Evolutionary conservation across 305 asterid species (phyloP).

Genomic region (Plantago coronopus): DNA sequence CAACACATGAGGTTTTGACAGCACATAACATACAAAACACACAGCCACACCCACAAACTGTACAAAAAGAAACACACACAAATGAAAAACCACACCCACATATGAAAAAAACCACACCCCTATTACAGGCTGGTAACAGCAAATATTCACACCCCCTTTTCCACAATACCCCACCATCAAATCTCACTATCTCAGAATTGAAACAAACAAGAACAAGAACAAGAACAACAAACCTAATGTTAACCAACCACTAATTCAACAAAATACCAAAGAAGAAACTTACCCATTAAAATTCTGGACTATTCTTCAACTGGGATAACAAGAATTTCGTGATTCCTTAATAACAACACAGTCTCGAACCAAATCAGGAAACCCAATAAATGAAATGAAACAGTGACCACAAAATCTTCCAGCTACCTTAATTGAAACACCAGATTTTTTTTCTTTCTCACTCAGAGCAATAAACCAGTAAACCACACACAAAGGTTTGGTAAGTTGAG

Average conservation of each 20-base stretch:
- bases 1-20: conserved; percentile 23
- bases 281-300: conserved; percentile 41
- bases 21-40: conserved; percentile 16
- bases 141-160: conserved; percentile 9
- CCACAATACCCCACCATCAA: conserved; percentile 11
- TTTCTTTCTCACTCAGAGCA: not conserved
- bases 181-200: not conserved
- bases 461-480: conserved; percentile 25
- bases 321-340: conserved; percentile 32
- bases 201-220: not conserved
- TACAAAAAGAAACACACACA: conserved; percentile 19
- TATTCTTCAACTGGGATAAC: conserved; percentile 25
- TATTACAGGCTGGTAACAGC: conserved; percentile 46
- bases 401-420: conserved; percentile 14
- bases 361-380: not conserved
- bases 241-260: not conserved
- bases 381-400: conserved; percentile 10
- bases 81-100: conserved; percentile 28
- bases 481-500: conserved; percentile 23
- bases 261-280: conserved; percentile 14
- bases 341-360: conserved; percentile 10
- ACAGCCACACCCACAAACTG: not conserved
- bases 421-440: not conserved
- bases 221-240: not conserved
- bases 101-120: conserved; percentile 31